These are phyloP conservation scores for Xylaria nigripes DNA, from an alignment of 495 filamentous ascomycete species.

Conservation along the genomic window DNA sequence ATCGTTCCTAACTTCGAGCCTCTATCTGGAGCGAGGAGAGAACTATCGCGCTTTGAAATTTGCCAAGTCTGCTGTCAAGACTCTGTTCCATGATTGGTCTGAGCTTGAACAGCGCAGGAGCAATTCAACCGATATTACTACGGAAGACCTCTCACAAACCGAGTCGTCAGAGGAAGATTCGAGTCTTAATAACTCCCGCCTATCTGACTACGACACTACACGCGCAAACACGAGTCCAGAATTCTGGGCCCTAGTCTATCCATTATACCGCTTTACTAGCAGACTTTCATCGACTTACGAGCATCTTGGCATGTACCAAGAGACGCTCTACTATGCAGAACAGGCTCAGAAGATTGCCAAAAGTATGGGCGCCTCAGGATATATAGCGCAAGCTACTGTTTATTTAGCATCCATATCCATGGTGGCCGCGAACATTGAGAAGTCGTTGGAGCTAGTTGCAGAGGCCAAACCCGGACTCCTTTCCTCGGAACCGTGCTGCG, in stretches of 20 bases:
- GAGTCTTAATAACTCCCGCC: constrained; percentile 20
- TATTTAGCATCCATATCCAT: constrained; percentile 58
- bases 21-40: constrained; percentile 56
- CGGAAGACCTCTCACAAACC: constrained; percentile 27
- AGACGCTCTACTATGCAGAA: constrained; percentile 83
- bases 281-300: constrained; percentile 70
- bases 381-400: constrained; percentile 45
- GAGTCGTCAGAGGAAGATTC: constrained; percentile 28
- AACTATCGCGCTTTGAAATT: constrained; percentile 56
- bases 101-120: constrained; percentile 46
- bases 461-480: constrained; percentile 38
- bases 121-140: constrained; percentile 17
- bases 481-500: constrained; percentile 39
- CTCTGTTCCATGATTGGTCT: constrained; percentile 63
- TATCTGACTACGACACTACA: constrained; percentile 10
- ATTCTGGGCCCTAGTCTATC: constrained; percentile 73
- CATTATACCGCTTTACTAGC: constrained; percentile 58
- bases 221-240: constrained; percentile 46
- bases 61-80: constrained; percentile 56
- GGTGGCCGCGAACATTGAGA: constrained; percentile 51
- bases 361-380: constrained; percentile 53
- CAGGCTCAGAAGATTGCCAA: constrained; percentile 73
- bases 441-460: constrained; percentile 53
- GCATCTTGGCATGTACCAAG: constrained; percentile 76
- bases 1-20: constrained; percentile 51